phyloP scores from a whole-genome alignment of 225 moss, liverwort and hornwort genomes.

The Sphagnum contortum region DNA sequence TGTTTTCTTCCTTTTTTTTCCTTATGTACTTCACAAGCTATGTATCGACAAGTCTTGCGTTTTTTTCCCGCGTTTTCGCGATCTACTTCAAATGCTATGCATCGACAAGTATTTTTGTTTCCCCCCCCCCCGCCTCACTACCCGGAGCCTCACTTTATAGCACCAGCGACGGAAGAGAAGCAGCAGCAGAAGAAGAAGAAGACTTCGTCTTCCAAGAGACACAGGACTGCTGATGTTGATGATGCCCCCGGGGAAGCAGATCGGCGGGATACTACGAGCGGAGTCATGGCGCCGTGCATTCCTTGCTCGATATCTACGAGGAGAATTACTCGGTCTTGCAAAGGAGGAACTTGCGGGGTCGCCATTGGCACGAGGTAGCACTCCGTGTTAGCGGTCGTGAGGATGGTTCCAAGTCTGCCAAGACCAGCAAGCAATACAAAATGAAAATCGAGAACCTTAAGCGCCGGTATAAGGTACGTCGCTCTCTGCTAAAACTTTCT shows the following conservation, averaged over 20 bases:
- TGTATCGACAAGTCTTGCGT: no score
- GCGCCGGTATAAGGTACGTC: conserved; percentile 78
- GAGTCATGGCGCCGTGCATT: conserved; percentile 88
- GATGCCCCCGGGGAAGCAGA: conserved; percentile 23
- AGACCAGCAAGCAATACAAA: conserved; percentile 95
- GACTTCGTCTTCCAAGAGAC: no score
- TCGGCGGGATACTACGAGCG: conserved; percentile 60
- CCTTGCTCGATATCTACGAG: conserved; percentile 78
- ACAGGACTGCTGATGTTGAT: no score
- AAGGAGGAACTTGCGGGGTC: conserved; percentile 75
- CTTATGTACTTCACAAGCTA: no score
- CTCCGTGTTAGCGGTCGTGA: conserved; percentile 75
- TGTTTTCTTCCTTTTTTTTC: no score
- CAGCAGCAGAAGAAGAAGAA: no score
- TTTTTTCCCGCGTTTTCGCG: no score
- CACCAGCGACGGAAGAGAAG: no score
- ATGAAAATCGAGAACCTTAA: conserved; percentile 97
- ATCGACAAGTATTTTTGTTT: no score
- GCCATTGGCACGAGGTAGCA: conserved; percentile 92
- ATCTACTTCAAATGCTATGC: no score
- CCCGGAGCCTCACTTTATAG: conserved; percentile 26
- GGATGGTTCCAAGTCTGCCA: conserved; percentile 63
- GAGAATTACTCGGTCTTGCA: conserved; percentile 81
- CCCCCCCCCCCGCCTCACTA: no score
- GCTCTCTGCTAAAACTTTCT: no score